Percentiles rank a stretch among this genome's conserved stretches.
These are phyloP conservation scores for Xylona heveae DNA, from an alignment of 495 filamentous ascomycete genomes.

Conservation along the genomic window DNA sequence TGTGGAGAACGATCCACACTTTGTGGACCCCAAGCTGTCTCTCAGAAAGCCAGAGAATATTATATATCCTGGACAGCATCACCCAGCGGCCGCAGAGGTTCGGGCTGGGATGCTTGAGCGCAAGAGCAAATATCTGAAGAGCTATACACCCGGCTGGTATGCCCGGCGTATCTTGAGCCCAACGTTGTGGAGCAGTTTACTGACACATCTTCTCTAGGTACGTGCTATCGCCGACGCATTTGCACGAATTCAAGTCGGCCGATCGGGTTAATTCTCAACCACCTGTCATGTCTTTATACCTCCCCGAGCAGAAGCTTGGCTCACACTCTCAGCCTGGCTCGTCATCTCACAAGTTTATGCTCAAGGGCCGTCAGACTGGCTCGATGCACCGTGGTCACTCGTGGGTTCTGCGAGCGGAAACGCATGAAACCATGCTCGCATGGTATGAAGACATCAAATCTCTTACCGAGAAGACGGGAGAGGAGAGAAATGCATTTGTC, in stretches of 20 bases:
- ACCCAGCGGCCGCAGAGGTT: conserved; percentile 71
- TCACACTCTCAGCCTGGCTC: conserved; percentile 70
- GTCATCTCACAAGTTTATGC: conserved; percentile 92
- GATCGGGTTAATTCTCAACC: conserved; percentile 45
- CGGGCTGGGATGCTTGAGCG: conserved; percentile 80
- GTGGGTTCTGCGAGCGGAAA: conserved; percentile 94
- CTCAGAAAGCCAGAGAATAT: conserved; percentile 64
- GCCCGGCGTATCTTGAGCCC: conserved; percentile 11
- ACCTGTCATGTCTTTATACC: conserved; percentile 88
- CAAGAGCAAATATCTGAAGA: conserved; percentile 98
- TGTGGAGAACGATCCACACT: conserved; percentile 60
- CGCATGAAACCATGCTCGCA: conserved; percentile 87
- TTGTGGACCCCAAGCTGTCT: conserved; percentile 69
- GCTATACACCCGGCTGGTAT: conserved; percentile 91
- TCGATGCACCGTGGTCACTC: conserved; percentile 86
- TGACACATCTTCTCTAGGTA: conserved; percentile 41
- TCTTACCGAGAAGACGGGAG: conserved; percentile 70
- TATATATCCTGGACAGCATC: conserved; percentile 80
- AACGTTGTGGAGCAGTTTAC: conserved; percentile 4
- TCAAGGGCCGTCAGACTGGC: conserved; percentile 89
- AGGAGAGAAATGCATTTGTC: conserved; percentile 75
- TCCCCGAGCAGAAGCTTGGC: conserved; percentile 86
- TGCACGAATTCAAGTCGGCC: conserved; percentile 94
- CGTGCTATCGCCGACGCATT: conserved; percentile 83
- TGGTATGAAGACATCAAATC: conserved; percentile 88